Percentiles rank a stretch among this genome's conserved stretches.
phyloP scores from a whole-genome alignment of 2,329 filamentous ascomycete species.

The Coniochaeta sp. region DNA sequence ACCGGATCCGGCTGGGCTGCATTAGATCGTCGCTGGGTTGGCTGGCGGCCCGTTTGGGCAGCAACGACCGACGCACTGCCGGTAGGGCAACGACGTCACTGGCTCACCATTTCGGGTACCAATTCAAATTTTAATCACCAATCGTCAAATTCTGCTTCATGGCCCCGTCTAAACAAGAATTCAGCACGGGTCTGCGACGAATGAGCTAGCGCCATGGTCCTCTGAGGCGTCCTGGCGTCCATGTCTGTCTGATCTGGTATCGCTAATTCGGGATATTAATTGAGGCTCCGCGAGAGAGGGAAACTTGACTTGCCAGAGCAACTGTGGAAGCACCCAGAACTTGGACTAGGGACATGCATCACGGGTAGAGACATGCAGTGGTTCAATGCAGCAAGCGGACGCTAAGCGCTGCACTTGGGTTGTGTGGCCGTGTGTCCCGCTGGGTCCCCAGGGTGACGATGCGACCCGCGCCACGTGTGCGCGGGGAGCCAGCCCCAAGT shows the following conservation, averaged over 20 bases:
- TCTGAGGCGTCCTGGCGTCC: not conserved
- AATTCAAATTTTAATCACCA: not conserved
- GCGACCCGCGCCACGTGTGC: not conserved
- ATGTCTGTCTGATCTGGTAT: too few relatives aligned
- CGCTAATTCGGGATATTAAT: not conserved
- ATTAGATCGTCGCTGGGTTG: not conserved
- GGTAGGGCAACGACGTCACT: constrained; percentile 2
- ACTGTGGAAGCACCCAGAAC: not conserved
- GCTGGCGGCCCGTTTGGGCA: not conserved
- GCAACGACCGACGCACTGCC: not conserved
- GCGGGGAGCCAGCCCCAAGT: not conserved
- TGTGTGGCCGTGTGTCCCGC: too few relatives aligned
- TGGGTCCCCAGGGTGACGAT: not conserved
- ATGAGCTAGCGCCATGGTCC: not conserved
- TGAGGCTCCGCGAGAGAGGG: not conserved
- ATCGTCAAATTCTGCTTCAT: not conserved
- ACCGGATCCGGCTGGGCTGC: not conserved
- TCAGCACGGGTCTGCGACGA: not conserved
- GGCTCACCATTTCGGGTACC: not conserved
- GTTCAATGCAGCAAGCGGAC: not conserved
- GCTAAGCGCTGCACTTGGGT: not conserved
- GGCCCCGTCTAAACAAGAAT: not conserved
- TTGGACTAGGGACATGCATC: not conserved
- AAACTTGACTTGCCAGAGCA: not conserved
- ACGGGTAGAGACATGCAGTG: not conserved